A percentile compares a stretch with the other conserved stretches of the same genome.
These are phyloP conservation scores for Peribolospora baueri DNA, from an alignment of 768 basidiomycete genomes.

Conservation along the genomic window DNA sequence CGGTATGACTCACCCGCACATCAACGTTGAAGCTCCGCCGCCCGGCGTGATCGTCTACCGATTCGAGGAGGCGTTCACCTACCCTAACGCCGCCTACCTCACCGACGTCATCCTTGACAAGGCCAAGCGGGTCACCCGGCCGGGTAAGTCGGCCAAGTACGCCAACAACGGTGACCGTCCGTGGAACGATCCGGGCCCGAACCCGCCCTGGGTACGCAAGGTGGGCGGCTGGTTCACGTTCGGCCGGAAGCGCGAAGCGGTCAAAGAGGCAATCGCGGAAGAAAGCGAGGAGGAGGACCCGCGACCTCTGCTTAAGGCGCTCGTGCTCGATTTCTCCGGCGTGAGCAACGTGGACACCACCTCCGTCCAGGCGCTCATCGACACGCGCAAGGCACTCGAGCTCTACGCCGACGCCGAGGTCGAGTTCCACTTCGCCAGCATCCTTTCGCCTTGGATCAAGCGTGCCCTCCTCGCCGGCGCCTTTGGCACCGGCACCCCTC, in stretches of 20 bases:
- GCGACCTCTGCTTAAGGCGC: slow-evolving; percentile 47
- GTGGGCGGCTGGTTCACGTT: not conserved
- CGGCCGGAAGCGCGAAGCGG: not conserved
- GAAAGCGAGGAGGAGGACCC: slow-evolving; percentile 20
- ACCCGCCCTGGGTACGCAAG: not conserved
- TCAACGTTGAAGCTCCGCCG: slow-evolving; percentile 50
- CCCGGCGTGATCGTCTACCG: slow-evolving; percentile 80
- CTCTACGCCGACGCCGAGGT: slow-evolving; percentile 33
- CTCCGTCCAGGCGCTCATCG: slow-evolving; percentile 68
- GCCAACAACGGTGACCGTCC: slow-evolving; percentile 47
- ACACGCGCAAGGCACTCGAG: slow-evolving; percentile 67
- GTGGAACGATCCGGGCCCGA: slow-evolving; percentile 50
- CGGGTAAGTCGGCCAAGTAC: slow-evolving; percentile 46
- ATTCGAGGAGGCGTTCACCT: slow-evolving; percentile 69
- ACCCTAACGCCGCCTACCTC: slow-evolving; percentile 38
- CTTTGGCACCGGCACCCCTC: slow-evolving; percentile 47
- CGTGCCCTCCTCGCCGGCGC: slow-evolving; percentile 71
- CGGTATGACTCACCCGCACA: slow-evolving; percentile 35
- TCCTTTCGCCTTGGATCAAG: slow-evolving; percentile 81
- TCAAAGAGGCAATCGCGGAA: not conserved
- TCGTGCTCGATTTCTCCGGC: slow-evolving; percentile 72
- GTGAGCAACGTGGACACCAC: slow-evolving; percentile 80
- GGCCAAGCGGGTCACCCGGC: slow-evolving; percentile 49
- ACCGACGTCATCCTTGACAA: slow-evolving; percentile 56
- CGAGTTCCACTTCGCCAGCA: slow-evolving; percentile 79